Conservation (phyloP, 208 protist genomes). For the Novymonas esmeraldas region DNA sequence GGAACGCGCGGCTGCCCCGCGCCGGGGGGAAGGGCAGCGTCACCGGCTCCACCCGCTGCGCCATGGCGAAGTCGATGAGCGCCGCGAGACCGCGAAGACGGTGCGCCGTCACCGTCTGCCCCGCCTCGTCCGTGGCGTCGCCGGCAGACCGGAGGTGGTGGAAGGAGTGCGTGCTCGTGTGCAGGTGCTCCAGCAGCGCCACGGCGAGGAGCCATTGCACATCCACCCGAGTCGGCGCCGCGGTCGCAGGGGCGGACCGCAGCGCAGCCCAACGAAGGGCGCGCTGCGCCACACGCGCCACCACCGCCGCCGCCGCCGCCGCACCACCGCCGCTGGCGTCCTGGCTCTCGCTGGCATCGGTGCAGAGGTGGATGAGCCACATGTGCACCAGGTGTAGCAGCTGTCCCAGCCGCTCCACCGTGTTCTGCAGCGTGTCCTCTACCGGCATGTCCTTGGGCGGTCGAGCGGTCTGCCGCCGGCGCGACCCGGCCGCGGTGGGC, state of each 20-base stretch:
- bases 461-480: constrained; percentile 8
- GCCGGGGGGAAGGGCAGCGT: neutral
- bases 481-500: neutral
- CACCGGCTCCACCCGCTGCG: constrained; percentile 6
- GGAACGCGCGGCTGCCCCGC: neutral
- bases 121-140: too few species aligned
- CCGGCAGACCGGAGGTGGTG: constrained; percentile 11
- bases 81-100: constrained; percentile 16
- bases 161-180: constrained; percentile 22
- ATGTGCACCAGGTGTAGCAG: constrained; percentile 35
- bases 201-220: constrained; percentile 25
- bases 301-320: neutral
- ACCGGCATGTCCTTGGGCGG: constrained; percentile 8
- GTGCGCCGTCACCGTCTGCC: too few species aligned
- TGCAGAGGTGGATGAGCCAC: constrained; percentile 22
- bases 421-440: constrained; percentile 32
- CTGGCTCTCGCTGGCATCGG: constrained; percentile 6
- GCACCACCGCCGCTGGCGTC: neutral
- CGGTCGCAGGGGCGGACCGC: neutral
- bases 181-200: constrained; percentile 27
- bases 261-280: constrained; percentile 8
- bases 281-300: constrained; percentile 13
- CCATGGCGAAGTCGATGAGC: constrained; percentile 22
- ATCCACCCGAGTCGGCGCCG: neutral
- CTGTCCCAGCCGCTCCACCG: constrained; percentile 28